Conservation (phyloP, 2,329 filamentous ascomycete genomes). For the Fusarium chlamydosporum region DNA sequence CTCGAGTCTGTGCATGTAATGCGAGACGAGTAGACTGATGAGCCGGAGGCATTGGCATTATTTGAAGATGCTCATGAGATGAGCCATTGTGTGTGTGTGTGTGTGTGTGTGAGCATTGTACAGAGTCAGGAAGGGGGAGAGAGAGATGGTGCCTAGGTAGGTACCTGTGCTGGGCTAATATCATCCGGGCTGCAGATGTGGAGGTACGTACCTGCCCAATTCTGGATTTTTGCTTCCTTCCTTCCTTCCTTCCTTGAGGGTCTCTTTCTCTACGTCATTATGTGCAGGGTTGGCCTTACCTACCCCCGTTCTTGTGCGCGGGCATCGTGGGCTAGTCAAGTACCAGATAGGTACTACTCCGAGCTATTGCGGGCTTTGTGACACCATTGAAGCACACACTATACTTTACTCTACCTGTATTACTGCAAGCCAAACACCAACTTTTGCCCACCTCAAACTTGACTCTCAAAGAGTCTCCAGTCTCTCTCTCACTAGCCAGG, state of each 20-base stretch:
- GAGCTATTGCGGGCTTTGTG: neutral
- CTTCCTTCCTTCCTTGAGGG: constrained; percentile 26
- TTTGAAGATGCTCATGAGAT: neutral
- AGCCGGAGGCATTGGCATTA: constrained; percentile 1
- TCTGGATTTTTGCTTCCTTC: constrained; percentile 32
- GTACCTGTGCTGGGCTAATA: constrained; percentile 7
- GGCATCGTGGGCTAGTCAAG: constrained; percentile 34
- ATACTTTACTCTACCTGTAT: constrained; percentile 32
- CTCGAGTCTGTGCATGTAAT: constrained; percentile 24
- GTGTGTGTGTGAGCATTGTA: neutral
- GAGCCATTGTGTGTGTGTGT: constrained; percentile 12
- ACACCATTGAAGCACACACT: neutral
- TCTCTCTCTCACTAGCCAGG: constrained; percentile 39
- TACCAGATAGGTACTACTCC: constrained; percentile 22
- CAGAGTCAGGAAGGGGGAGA: neutral
- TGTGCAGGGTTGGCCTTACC: constrained; percentile 40
- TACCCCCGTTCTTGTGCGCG: constrained; percentile 32
- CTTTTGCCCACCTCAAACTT: constrained; percentile 45
- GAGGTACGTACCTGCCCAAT: constrained; percentile 28
- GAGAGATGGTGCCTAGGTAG: neutral
- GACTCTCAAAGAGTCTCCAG: constrained; percentile 38
- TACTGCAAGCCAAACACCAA: constrained; percentile 40
- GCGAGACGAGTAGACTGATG: constrained; percentile 4
- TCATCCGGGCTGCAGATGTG: constrained; percentile 18
- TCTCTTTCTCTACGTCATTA: constrained; percentile 49